Conservation (phyloP, 257 asterid species). For the Rubia yunnanensis region DNA sequence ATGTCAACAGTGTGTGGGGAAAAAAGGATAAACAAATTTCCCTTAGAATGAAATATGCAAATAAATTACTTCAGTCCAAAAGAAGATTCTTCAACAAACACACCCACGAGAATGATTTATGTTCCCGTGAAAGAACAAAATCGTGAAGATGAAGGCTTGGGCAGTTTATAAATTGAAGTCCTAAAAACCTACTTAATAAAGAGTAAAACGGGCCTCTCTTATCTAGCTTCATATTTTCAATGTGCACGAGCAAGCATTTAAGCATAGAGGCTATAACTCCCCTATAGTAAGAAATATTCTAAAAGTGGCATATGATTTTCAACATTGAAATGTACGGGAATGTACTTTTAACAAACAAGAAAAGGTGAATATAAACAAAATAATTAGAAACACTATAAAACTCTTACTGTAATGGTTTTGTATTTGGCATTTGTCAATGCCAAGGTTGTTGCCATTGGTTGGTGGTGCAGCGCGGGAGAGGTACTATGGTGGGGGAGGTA, state of each 20-base stretch:
- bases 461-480: no score
- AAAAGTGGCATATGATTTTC: slow-evolving; percentile 30
- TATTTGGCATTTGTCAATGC: slow-evolving; percentile 45
- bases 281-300: slow-evolving; percentile 77
- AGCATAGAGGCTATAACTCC: slow-evolving; percentile 55
- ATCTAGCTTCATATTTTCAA: slow-evolving; percentile 84
- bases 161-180: background rate
- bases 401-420: slow-evolving; percentile 65
- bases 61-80: background rate
- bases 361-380: background rate
- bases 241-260: slow-evolving; percentile 64
- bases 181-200: background rate
- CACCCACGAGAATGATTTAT: background rate
- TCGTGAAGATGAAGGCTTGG: background rate
- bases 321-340: slow-evolving; percentile 6
- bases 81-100: background rate
- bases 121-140: background rate
- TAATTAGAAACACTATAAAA: slow-evolving; percentile 8
- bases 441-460: no score
- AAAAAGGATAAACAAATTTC: background rate
- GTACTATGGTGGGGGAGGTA: no score
- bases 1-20: background rate
- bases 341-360: background rate
- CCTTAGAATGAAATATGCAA: background rate
- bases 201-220: slow-evolving; percentile 56